Evolutionary conservation across 2,329 filamentous ascomycete species (phyloP), one percentile per base, ranked within the genome.

Genomic region (Clarireedia hainanense): DNA sequence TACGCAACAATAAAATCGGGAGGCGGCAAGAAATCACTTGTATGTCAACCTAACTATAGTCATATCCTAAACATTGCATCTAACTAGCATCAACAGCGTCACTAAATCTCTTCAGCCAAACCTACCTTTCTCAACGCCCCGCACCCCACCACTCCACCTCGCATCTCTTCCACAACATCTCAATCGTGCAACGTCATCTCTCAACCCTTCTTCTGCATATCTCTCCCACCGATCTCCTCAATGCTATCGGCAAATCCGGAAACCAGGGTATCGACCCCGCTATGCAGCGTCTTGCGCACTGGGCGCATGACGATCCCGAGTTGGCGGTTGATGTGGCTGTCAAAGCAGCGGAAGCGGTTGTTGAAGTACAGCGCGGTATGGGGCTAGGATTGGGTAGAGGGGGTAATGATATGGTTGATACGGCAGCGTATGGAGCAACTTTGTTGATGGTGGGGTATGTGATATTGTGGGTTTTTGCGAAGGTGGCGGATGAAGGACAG

Each of bases 391-490:
- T 24, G 5, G 26, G 24, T n/a, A 37, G 2, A 43, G 24, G 48
- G 9, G 55, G 52, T 1, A 51, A 23, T 1, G 56, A 34, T 12
- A 57, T 55, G 36, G 23, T 56, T 1, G 63, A 61, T 26, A 64
- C 61, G 15, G 59, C 58, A 5, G 58, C 59, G 3, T 64, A 61
- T 40, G 59, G 52, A 23, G 50, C 63, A 9, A 60, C 62, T 6
- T 58, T 62, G 9, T 43, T 65, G 4, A 63, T 64, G 36, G 55
- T 65, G 2, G 58, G 60, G 34, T 59, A 65, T 27, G 42, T 64
- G 10, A 53, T 63, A n/a, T 47, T 65, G 2, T 65, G 62, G 59
- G 57, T 57, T 5, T 65, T 63, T 30, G 50, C 57, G 10, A 56
- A 40, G 12, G 59, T 65, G 5, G 52, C 57, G 2, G 23, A 58